Evolutionary conservation across 2,329 filamentous ascomycete species (phyloP), one percentile per base, ranked within the genome.

Genomic region (Pseudohalonectria lignicola): DNA sequence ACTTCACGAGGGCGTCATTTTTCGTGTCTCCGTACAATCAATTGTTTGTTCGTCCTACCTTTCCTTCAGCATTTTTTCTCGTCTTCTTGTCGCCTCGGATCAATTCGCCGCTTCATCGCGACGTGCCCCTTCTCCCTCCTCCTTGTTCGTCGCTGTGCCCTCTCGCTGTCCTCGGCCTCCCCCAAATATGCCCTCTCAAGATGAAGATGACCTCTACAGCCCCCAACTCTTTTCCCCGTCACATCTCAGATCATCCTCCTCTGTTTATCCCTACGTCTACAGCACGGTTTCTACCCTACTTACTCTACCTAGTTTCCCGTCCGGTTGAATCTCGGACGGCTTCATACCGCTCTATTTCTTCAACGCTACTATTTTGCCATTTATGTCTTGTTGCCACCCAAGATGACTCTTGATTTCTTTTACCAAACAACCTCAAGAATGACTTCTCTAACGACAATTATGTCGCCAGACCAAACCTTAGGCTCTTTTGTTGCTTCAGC

Each of bases 391-490:
- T n/a, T n/a, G n/a, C n/a, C n/a, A n/a, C n/a, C n/a, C n/a, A n/a
- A n/a, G n/a, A n/a, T n/a, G n/a, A n/a, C n/a, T n/a, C n/a, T n/a
- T n/a, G n/a, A n/a, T n/a, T n/a, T 42, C 37, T 28, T 38, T 43
- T 33, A 43, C 43, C 39, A 41, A 39, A 42, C 41, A 38, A 48
- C 49, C 38, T 50, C 59, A 54, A 64, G 60, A 59, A 64, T 67
- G 56, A 56, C 57, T 59, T 63, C 58, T 75, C 71, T 75, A 74
- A 74, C 70, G 52, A 60, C 64, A 65, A 64, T 62, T 63, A 60
- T 64, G 54, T 63, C 58, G 62, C 61, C 62, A 66, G 66, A 61
- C 57, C 62, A 66, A 66, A 61, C 57, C 65, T 58, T 63, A 69
- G 67, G 60, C 64, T 49, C 43, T 36, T 45, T 47, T 41, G n/a